Conservation (phyloP, 495 filamentous ascomycete species). For the Neurospora sp. region DNA sequence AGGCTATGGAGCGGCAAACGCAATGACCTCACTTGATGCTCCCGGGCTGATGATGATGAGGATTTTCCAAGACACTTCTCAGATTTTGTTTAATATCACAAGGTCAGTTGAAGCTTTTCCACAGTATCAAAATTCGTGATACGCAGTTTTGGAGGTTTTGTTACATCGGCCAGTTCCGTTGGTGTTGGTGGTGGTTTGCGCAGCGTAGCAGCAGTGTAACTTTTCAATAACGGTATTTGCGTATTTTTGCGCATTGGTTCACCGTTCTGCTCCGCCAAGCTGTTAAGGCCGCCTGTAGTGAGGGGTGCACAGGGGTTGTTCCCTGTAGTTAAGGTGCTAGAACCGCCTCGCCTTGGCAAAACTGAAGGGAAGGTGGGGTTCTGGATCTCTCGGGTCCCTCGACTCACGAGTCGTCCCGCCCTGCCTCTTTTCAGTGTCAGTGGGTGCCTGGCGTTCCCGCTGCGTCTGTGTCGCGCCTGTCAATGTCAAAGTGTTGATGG, state of each 20-base stretch:
- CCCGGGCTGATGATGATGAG: background rate
- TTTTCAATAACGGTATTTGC: background rate
- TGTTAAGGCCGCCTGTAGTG: background rate
- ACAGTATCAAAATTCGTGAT: background rate
- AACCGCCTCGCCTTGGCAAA: background rate
- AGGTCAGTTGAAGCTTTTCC: background rate
- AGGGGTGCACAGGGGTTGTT: background rate
- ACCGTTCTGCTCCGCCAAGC: background rate
- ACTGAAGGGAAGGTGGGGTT: background rate
- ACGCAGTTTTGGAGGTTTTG: background rate
- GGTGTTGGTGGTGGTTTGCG: background rate
- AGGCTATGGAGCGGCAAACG: background rate
- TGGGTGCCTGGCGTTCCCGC: background rate
- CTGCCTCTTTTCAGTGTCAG: background rate
- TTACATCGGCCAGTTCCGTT: background rate
- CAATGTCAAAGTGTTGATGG: background rate
- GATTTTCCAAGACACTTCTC: background rate
- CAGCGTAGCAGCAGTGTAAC: background rate
- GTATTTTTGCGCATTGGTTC: background rate
- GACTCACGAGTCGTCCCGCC: background rate
- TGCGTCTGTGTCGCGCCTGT: background rate
- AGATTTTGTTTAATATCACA: background rate
- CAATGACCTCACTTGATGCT: background rate
- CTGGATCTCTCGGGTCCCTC: background rate
- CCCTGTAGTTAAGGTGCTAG: background rate